Conservation (phyloP, 1,139 yeast genomes). For the Yamadazyma atlantica region DNA sequence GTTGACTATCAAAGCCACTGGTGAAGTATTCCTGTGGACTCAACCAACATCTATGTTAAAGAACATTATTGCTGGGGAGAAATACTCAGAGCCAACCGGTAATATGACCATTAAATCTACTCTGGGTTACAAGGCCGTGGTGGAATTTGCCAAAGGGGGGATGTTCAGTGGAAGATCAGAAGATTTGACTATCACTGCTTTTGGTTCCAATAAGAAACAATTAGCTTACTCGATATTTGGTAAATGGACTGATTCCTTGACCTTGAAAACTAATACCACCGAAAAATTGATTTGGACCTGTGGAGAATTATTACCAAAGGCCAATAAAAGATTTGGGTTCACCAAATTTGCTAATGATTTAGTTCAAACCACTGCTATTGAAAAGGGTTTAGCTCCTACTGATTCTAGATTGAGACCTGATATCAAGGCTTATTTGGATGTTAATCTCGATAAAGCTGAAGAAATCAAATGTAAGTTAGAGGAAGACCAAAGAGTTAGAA, state of each 20-base stretch:
- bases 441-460: conserved; percentile 72
- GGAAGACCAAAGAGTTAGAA: conserved; percentile 75
- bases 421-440: conserved; percentile 67
- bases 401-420: conserved; percentile 93
- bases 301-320: conserved; percentile 60
- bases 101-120: conserved; percentile 67
- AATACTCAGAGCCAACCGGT: conserved; percentile 87
- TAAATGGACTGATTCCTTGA: conserved; percentile 71
- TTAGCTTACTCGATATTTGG: conserved; percentile 55
- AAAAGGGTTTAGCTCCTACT: conserved; percentile 72
- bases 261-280: conserved; percentile 39
- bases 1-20: conserved; percentile 56
- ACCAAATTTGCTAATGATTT: conserved; percentile 78
- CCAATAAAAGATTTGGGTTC: conserved; percentile 75
- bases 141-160: conserved; percentile 69
- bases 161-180: conserved; percentile 91
- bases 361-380: conserved; percentile 74
- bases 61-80: conserved; percentile 91
- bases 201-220: conserved; percentile 35
- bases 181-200: conserved; percentile 61
- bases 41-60: conserved; percentile 83
- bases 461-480: conserved; percentile 64
- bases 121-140: conserved; percentile 63
- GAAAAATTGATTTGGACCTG: conserved; percentile 62
- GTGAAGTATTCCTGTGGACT: conserved; percentile 74